phyloP scores from a whole-genome alignment of 495 filamentous ascomycete species.

The Aspergillus egyptiacus region DNA sequence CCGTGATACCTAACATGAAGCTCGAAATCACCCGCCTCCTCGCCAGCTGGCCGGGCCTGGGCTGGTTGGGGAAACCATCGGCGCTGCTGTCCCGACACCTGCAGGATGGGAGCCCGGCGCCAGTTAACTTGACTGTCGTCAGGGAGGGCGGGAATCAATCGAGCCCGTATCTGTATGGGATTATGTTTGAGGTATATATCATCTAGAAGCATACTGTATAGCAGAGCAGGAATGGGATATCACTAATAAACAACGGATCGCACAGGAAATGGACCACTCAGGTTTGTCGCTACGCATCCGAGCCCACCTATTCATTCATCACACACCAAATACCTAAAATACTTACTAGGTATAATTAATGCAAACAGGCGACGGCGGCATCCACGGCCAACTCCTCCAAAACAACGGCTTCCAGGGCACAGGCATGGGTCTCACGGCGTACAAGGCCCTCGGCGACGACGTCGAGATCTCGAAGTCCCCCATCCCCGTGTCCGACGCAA shows the following conservation, averaged over 20 bases:
- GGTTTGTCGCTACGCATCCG: conserved; percentile 28
- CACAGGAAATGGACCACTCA: conserved; percentile 66
- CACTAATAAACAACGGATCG: not conserved
- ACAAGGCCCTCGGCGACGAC: conserved; percentile 48
- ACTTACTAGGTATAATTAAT: not conserved
- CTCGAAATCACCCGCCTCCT: not conserved
- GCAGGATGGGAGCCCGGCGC: not conserved
- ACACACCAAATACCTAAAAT: not conserved
- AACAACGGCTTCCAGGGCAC: conserved; percentile 69
- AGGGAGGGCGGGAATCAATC: conserved; percentile 48
- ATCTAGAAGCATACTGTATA: not conserved
- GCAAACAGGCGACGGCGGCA: conserved; percentile 55
- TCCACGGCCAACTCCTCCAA: conserved; percentile 66
- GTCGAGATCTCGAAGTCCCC: conserved; percentile 46
- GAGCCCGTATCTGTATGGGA: conserved; percentile 50
- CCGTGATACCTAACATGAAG: not conserved
- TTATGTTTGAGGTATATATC: conserved; percentile 51
- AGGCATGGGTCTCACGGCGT: conserved; percentile 44
- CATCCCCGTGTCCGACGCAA: conserved; percentile 44
- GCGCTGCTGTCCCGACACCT: not conserved
- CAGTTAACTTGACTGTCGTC: conserved; percentile 10
- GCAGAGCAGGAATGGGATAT: not conserved
- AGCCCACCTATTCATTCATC: too few species aligned
- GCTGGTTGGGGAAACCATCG: not conserved
- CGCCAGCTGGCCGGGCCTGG: not conserved